Evolutionary conservation across 2,329 filamentous ascomycete genomes (phyloP), one percentile per base, ranked within the genome.

Genomic region (Xylariaceae sp.): DNA sequence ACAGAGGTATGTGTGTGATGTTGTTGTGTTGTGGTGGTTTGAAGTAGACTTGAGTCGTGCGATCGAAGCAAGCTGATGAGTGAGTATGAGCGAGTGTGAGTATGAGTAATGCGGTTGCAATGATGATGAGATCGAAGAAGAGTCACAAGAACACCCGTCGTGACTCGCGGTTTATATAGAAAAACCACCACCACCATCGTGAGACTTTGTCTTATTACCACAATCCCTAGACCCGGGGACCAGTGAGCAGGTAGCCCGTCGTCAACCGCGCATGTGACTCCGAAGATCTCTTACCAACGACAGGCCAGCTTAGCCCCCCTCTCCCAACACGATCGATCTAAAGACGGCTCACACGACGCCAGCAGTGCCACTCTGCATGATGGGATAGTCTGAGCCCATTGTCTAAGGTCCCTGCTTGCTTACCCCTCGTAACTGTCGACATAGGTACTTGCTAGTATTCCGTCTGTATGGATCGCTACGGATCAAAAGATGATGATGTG

Each of bases 341-440:
- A 23, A 23, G 23, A 23, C 23, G 23, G 23, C 3, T 5, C 23
- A 23, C 23, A 23, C 23, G 23, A 23, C 23, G 23, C 42, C 54
- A 45, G 51, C 39, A 39, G 58, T 62, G 55, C 51, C 44, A 62
- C 57, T 10, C 3, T 18, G 47, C 52, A 42, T 51, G 52, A 53
- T 63, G 42, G 42, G 58, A 53, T 30, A 39, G 39, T 23, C 37
- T 39, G 37, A 39, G 37, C 37, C 35, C 37, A 39, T 39, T 39
- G 37, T 39, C 37, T 39, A 39, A 45, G 47, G 48, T 53, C 53
- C 59, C 57, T 57, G 54, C 56, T 62, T 57, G 54, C 56, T 62
- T 55, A 62, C 57, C 61, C 37, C 23, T 59, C 61, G 61, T 63
- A 59, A 63, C 23, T 62, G 54, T 63, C 55, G 62, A n/a, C 9